phyloP scores from a whole-genome alignment of 2,329 filamentous ascomycete genomes.

The Neopestalotiopsis sp. region DNA sequence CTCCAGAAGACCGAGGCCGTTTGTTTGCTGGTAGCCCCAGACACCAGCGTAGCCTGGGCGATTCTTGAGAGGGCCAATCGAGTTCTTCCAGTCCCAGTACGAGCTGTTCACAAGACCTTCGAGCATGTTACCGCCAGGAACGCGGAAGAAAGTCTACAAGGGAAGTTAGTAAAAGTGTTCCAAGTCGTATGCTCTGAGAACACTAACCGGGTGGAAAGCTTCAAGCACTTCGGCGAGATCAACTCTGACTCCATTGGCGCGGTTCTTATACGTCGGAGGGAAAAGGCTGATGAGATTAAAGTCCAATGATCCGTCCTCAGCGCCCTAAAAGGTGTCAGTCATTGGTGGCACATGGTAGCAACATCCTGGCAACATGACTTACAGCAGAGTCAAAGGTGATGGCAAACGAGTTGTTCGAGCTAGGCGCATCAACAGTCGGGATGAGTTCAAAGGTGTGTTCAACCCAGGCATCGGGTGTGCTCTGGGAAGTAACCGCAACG shows the following conservation, averaged over 20 bases:
- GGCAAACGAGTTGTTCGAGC: slow-evolving; percentile 60
- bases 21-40: slow-evolving; percentile 67
- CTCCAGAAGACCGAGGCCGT: slow-evolving; percentile 67
- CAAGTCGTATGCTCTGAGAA: no score
- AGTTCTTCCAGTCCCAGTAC: slow-evolving; percentile 59
- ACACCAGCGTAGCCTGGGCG: slow-evolving; percentile 61
- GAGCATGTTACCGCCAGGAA: slow-evolving; percentile 71
- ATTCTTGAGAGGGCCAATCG: slow-evolving; percentile 57
- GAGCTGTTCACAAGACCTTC: slow-evolving; percentile 50
- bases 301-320: slow-evolving; percentile 50
- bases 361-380: slow-evolving; percentile 16
- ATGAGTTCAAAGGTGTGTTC: slow-evolving; percentile 55
- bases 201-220: slow-evolving; percentile 53
- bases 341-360: not conserved
- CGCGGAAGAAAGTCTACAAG: slow-evolving; percentile 60
- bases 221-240: slow-evolving; percentile 61
- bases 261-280: slow-evolving; percentile 63
- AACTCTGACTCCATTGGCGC: slow-evolving; percentile 61
- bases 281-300: slow-evolving; percentile 66
- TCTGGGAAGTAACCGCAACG: slow-evolving; percentile 51
- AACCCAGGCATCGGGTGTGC: slow-evolving; percentile 50
- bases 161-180: slow-evolving; percentile 12
- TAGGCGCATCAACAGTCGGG: slow-evolving; percentile 53
- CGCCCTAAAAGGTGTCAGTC: slow-evolving; percentile 33
- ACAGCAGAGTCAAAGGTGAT: slow-evolving; percentile 55